Evolutionary conservation across 768 basidiomycete species (phyloP), one percentile per base, ranked within the genome.

Genomic region (Hydnomerulius pinastri): DNA sequence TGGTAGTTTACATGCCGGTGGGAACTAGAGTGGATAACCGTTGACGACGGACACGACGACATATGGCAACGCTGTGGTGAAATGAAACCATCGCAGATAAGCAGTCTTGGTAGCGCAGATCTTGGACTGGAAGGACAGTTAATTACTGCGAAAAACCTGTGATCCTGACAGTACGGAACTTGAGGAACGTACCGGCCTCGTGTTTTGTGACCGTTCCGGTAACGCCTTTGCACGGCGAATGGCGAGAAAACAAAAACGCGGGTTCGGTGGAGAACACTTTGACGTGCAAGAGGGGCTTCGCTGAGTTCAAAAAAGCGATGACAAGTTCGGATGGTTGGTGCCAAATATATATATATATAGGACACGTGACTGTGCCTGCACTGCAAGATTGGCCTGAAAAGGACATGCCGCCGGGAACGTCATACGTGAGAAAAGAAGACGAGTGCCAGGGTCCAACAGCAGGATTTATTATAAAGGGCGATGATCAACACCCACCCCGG

Each of bases 401-500:
- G 55, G 62, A 68, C 48, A 58, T 68, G 47, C 67, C 67, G 67
- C 62, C 67, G 67, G 67, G 52, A 70, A 59, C 55, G 64, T 52
- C 67, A 65, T 58, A 57, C 68, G 67, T 68, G 67, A 57, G 67
- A 68, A 67, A 66, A 61, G 57, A 65, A 64, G 56, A 52, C 45
- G 43, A 60, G 57, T 54, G 67, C 45, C 64, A 68, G 67, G 68
- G 67, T 58, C 67, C 64, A 59, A 68, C 56, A 29, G 46, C 62
- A 68, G 60, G 56, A 59, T 63, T 64, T 59, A 56, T 68, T 70
- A 68, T 68, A 68, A 68, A 68, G 67, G 62, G 67, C 68, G 66
- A 70, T 70, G 67, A 68, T 68, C 67, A 68, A 70, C 67, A 64
- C 59, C 66, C 65, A 66, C 55, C 63, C 62, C 55, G 66, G 58